These are phyloP conservation scores for Anisogramma anomala DNA, from an alignment of 2,329 filamentous ascomycete species.

Conservation along the genomic window DNA sequence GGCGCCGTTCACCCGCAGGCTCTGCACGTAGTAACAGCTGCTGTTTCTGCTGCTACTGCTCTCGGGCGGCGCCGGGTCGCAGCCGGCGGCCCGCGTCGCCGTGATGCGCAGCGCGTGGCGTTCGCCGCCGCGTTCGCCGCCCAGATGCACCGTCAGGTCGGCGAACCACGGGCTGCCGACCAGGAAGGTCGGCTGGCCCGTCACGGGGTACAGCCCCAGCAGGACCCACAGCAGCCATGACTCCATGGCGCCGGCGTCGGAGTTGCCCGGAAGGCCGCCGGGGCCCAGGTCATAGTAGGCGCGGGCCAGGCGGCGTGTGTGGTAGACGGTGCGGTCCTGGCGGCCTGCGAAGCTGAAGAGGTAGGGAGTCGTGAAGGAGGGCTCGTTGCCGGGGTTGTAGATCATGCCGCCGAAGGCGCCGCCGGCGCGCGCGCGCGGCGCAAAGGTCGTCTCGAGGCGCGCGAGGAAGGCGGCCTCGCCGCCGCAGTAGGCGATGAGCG, in stretches of 20 bases:
- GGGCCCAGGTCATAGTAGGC: slow-evolving; percentile 44
- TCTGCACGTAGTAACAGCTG: slow-evolving; percentile 50
- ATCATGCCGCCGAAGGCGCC: slow-evolving; percentile 43
- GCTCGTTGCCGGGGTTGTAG: slow-evolving; percentile 58
- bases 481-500: slow-evolving; percentile 42
- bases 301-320: slow-evolving; percentile 47
- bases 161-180: slow-evolving; percentile 53
- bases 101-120: slow-evolving; percentile 44
- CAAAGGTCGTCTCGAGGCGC: slow-evolving; percentile 51
- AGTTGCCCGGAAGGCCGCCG: slow-evolving; percentile 55
- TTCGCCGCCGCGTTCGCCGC: too few relatives aligned
- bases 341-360: slow-evolving; percentile 56
- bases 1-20: slow-evolving; percentile 51
- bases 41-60: slow-evolving; percentile 28
- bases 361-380: slow-evolving; percentile 55
- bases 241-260: slow-evolving; percentile 63
- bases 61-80: too few relatives aligned
- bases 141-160: slow-evolving; percentile 47
- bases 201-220: slow-evolving; percentile 57
- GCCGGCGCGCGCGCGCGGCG: slow-evolving; percentile 30
- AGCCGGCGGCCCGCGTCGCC: slow-evolving; percentile 33
- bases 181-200: slow-evolving; percentile 56
- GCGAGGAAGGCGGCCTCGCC: slow-evolving; percentile 42
- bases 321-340: slow-evolving; percentile 48
- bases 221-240: slow-evolving; percentile 59